phyloP scores from a whole-genome alignment of 129 eudicot genomes.

The Flaveria robusta region DNA sequence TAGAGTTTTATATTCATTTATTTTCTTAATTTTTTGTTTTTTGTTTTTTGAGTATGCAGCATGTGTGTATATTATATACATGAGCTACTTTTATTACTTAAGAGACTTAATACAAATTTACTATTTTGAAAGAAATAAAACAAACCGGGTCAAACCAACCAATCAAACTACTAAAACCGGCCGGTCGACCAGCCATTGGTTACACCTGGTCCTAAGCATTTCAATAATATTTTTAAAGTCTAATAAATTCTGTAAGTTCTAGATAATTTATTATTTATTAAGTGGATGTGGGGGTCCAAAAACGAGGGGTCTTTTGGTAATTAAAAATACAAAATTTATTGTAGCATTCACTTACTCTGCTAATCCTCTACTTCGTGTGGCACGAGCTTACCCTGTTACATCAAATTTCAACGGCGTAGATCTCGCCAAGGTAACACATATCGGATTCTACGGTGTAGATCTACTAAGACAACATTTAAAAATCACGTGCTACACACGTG shows the following conservation, averaged over 20 bases:
- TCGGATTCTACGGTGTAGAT: slow-evolving; percentile 44
- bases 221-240: not conserved
- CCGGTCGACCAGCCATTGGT: too few relatives aligned
- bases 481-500: slow-evolving; percentile 56
- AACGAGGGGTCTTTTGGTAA: slow-evolving; percentile 32
- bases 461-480: not conserved
- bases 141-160: too few relatives aligned
- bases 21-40: too few relatives aligned
- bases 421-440: slow-evolving; percentile 24
- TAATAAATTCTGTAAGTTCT: not conserved
- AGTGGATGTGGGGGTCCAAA: slow-evolving; percentile 13
- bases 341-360: not conserved
- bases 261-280: slow-evolving; percentile 6
- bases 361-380: slow-evolving; percentile 19
- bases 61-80: too few relatives aligned
- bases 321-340: not conserved
- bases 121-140: too few relatives aligned
- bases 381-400: slow-evolving; percentile 10
- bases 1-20: too few relatives aligned
- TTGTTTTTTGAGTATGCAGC: too few relatives aligned
- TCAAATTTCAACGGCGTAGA: slow-evolving; percentile 40
- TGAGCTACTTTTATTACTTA: too few relatives aligned
- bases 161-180: too few relatives aligned
- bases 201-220: too few relatives aligned
- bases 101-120: too few relatives aligned